These are phyloP conservation scores for Metschnikowia peoriensis DNA, from an alignment of 805 yeast genomes.

Conservation along the genomic window DNA sequence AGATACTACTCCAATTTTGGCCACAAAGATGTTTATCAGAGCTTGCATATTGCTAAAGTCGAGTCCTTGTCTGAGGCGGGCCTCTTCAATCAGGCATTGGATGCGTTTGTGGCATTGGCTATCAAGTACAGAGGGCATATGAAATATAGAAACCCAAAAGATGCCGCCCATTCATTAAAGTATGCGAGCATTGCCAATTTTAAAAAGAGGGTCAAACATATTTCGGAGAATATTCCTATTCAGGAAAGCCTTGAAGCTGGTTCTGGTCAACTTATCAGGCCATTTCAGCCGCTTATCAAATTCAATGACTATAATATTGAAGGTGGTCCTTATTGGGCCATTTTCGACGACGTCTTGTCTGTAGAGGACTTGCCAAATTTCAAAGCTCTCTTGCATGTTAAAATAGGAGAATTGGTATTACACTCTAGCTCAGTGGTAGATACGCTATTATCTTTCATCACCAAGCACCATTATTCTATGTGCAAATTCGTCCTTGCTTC, in stretches of 20 bases:
- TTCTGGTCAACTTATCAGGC: neutral
- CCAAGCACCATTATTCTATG: constrained; percentile 26
- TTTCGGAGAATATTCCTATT: constrained; percentile 9
- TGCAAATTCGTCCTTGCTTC: constrained; percentile 27
- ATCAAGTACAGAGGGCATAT: constrained; percentile 21
- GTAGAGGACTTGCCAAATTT: constrained; percentile 35
- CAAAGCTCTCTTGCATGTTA: constrained; percentile 18
- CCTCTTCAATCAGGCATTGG: constrained; percentile 23
- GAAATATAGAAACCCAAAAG: constrained; percentile 5
- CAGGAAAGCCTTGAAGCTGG: neutral
- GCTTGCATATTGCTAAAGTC: constrained; percentile 27
- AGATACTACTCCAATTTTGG: constrained; percentile 36
- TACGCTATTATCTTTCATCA: constrained; percentile 19
- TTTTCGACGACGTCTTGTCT: constrained; percentile 27
- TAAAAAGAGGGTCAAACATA: constrained; percentile 17
- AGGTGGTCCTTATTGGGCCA: constrained; percentile 21
- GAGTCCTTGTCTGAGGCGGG: constrained; percentile 30
- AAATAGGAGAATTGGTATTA: constrained; percentile 9
- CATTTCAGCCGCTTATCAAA: constrained; percentile 22
- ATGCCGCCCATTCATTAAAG: constrained; percentile 11
- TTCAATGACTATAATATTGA: constrained; percentile 28
- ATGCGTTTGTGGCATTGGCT: constrained; percentile 23
- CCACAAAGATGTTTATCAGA: constrained; percentile 28
- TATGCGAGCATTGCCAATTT: constrained; percentile 11
- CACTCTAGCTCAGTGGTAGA: constrained; percentile 16